Conservation (phyloP, 148 eudicot genomes). For the Cornus florida region DNA sequence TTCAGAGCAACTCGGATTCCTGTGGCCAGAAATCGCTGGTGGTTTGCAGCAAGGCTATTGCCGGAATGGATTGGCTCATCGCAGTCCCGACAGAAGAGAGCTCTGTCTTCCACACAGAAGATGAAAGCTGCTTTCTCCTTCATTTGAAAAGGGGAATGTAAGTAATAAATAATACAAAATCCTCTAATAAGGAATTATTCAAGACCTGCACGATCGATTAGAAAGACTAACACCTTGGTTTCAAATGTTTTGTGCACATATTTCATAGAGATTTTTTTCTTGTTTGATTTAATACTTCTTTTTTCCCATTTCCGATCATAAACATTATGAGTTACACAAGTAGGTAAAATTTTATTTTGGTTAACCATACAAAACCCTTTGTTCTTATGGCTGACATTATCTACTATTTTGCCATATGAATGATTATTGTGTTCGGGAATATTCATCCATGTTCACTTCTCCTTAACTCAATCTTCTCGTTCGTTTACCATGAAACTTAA, state of each 20-base stretch:
- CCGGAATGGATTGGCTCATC: constrained; percentile 83
- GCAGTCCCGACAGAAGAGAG: constrained; percentile 87
- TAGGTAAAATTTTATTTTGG: background rate
- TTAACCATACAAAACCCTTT: background rate
- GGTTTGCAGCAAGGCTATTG: constrained; percentile 69
- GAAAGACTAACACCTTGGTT: background rate
- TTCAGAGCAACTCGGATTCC: constrained; percentile 77
- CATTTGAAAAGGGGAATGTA: constrained; percentile 7
- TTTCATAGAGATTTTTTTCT: background rate
- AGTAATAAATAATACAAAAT: background rate
- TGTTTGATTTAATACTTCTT: too few species aligned
- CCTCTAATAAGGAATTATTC: constrained; percentile 6
- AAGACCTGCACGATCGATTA: background rate
- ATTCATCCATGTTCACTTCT: background rate
- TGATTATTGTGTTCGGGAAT: too few species aligned
- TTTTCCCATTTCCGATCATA: background rate
- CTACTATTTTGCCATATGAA: too few species aligned
- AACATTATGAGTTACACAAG: background rate
- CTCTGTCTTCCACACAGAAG: constrained; percentile 97
- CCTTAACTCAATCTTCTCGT: background rate
- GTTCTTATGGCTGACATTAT: too few species aligned
- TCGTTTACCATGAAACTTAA: too few species aligned
- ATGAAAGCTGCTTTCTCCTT: constrained; percentile 96
- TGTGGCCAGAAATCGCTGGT: constrained; percentile 88
- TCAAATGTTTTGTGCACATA: too few species aligned